phyloP scores from a whole-genome alignment of 2,329 filamentous ascomycete genomes.

The Fusarium pininemorale region DNA sequence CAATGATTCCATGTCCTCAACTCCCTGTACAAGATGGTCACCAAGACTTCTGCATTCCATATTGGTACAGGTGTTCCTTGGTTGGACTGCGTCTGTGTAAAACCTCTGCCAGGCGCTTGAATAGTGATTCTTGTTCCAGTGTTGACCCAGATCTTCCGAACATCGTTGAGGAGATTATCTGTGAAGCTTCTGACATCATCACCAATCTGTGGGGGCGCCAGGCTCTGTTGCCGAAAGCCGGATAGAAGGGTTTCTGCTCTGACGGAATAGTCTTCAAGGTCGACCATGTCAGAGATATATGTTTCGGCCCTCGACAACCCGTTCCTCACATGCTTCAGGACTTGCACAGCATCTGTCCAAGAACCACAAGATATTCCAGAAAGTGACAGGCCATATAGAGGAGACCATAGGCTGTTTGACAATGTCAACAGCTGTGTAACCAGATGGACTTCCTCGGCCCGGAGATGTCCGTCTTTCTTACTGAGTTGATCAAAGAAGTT shows the following conservation, averaged over 20 bases:
- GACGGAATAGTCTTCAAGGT: constrained; percentile 24
- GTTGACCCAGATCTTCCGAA: constrained; percentile 56
- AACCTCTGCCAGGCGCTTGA: constrained; percentile 49
- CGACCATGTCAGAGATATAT: constrained; percentile 30
- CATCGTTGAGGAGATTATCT: constrained; percentile 55
- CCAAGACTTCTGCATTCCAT: constrained; percentile 46
- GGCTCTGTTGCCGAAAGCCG: constrained; percentile 18
- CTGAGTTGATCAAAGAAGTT: constrained; percentile 42
- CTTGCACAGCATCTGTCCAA: constrained; percentile 33
- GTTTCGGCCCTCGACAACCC: constrained; percentile 31
- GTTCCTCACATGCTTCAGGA: constrained; percentile 24
- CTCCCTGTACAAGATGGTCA: constrained; percentile 45
- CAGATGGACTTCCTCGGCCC: constrained; percentile 41
- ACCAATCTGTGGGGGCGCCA: constrained; percentile 15
- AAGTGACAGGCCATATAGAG: constrained; percentile 35
- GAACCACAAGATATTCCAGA: background rate
- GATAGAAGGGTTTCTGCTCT: constrained; percentile 37
- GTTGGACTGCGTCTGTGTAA: constrained; percentile 47
- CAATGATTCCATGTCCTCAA: constrained; percentile 48
- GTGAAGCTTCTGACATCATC: constrained; percentile 52
- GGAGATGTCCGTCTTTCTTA: constrained; percentile 29
- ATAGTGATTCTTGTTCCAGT: constrained; percentile 48
- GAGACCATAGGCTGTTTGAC: constrained; percentile 46
- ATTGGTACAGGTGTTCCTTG: constrained; percentile 47
- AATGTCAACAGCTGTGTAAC: constrained; percentile 42